phyloP scores from a whole-genome alignment of 2,329 filamentous ascomycete genomes.

The Atkinsonella hypoxylon region DNA sequence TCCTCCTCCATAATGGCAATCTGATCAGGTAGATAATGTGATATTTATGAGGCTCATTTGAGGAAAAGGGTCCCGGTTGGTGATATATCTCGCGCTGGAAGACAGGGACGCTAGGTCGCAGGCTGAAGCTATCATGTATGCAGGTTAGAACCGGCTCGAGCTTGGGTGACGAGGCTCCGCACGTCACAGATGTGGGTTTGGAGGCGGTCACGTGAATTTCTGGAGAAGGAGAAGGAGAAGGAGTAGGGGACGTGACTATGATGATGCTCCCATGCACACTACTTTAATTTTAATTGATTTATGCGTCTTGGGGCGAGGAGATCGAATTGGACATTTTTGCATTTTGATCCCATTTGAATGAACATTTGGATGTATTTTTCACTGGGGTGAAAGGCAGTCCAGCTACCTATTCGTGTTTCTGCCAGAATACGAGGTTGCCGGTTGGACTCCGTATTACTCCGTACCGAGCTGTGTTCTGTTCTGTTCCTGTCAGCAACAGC shows the following conservation, averaged over 20 bases:
- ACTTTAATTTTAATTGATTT: too few relatives aligned
- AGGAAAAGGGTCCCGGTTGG: not conserved
- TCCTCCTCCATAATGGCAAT: conserved; percentile 44
- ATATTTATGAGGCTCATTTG: not conserved
- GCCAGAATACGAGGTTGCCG: not conserved
- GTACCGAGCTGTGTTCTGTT: too few relatives aligned
- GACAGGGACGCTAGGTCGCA: conserved; percentile 3
- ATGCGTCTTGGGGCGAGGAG: too few relatives aligned
- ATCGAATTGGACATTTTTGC: too few relatives aligned
- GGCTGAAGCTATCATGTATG: conserved; percentile 8
- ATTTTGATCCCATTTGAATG: too few relatives aligned
- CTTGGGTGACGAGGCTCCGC: conserved; percentile 15
- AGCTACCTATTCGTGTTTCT: not conserved
- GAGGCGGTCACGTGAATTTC: conserved; percentile 1
- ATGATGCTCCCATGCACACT: too few relatives aligned
- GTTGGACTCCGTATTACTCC: too few relatives aligned
- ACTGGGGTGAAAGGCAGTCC: too few relatives aligned
- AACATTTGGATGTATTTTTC: too few relatives aligned
- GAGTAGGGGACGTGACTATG: not conserved
- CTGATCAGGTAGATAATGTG: not conserved
- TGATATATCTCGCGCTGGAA: not conserved
- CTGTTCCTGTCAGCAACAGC: too few relatives aligned
- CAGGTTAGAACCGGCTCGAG: not conserved
- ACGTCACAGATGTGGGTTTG: not conserved
- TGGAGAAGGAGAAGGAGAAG: not conserved